Evolutionary conservation across 805 yeast genomes (phyloP), one percentile per base, ranked within the genome.

Genomic region (Sugiyamaella chiloensis): DNA sequence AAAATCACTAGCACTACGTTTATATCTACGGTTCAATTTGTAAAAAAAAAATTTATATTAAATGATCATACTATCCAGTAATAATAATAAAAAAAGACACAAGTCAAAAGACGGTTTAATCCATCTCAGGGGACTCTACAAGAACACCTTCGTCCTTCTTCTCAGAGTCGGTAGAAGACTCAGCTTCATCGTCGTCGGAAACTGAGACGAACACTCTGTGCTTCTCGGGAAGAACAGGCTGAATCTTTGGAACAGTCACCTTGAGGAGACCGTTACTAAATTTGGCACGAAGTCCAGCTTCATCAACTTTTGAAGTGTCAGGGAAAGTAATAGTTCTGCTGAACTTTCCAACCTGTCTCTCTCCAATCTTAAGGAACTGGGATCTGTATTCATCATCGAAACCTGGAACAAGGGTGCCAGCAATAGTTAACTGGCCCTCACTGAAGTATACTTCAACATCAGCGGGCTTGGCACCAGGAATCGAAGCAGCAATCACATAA

Each of bases 271-370:
- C 85, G 54, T 79, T 76, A 32, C 61, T 60, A 52, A 76, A 76
- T 45, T 73, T 72, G 4, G 83, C 85, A 48, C 68, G 72, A 51
- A 80, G 79, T 24, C 64, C 67, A 17, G 75, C 80, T 48, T 80
- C 85, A 30, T 71, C 63, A 31, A 80, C 71, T 46, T 71, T 67
- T 40, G 83, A 81, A 42, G 73, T 61, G 1, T 72, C 68, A 17
- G 85, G 83, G 58, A 80, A 71, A 52, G 75, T 78, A 44, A 80
- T 61, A 29, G 76, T 69, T 66, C 85, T 74, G 60, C 78, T 80
- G 58, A 80, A 75, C 1, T 74, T 68, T 11, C 85, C 85, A 31
- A 76, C 71, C 59, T 76, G 72, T 47, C 80, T 70, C 62, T 80
- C 85, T 20, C 77, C 67, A 19, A 76, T 70, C 51, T 73, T 75